Evolutionary conservation across 2,329 filamentous ascomycete genomes (phyloP).

Genomic region (Cladosporium velox): DNA sequence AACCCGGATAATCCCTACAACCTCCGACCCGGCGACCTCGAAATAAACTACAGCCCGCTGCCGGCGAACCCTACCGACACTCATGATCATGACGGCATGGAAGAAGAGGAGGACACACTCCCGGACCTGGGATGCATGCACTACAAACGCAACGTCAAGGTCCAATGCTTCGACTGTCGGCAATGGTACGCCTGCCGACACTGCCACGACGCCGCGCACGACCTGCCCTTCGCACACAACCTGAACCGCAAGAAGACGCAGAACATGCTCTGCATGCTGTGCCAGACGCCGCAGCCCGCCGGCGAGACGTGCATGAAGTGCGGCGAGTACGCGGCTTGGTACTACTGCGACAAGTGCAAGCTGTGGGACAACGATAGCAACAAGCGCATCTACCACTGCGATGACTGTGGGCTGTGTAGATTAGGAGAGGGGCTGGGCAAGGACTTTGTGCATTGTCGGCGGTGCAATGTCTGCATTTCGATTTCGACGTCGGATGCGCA

Average conservation of each 20-base stretch:
- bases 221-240: conserved; percentile 43
- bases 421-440: conserved; percentile 89
- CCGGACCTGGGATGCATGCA: conserved; percentile 78
- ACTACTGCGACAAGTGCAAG: conserved; percentile 94
- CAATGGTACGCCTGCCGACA: conserved; percentile 95
- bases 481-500: conserved; percentile 83
- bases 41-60: conserved; percentile 38
- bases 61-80: conserved; percentile 28
- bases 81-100: conserved; percentile 3
- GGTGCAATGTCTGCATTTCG: conserved; percentile 90
- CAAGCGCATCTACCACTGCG: conserved; percentile 94
- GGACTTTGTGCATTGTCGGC: conserved; percentile 98
- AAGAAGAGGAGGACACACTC: conserved; percentile 48
- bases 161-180: conserved; percentile 87
- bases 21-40: conserved; percentile 36
- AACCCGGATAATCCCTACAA: conserved; percentile 41
- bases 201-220: conserved; percentile 89
- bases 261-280: conserved; percentile 98
- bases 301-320: conserved; percentile 77
- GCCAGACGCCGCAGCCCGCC: conserved; percentile 79
- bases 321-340: conserved; percentile 75
- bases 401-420: conserved; percentile 92
- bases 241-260: conserved; percentile 81
- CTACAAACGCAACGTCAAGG: conserved; percentile 92
- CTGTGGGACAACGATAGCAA: conserved; percentile 92